Evolutionary conservation across 1,139 yeast genomes (phyloP).

Genomic region (Lodderomyces orthopsilosis): DNA sequence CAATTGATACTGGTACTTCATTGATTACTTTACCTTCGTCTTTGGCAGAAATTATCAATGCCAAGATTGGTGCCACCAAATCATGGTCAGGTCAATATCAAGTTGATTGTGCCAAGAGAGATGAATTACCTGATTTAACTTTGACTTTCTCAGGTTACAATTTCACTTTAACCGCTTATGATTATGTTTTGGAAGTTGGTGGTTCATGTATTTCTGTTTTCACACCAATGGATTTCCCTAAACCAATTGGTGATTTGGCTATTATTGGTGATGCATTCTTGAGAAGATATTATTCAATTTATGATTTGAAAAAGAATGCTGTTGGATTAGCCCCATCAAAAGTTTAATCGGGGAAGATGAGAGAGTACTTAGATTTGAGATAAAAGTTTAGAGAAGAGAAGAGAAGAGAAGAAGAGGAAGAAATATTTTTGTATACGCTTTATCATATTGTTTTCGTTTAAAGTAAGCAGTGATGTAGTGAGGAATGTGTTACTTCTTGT

Average conservation of each 20-base stretch:
- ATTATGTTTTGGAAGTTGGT: conserved; percentile 87
- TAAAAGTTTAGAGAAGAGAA: not conserved
- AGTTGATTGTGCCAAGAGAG: conserved; percentile 84
- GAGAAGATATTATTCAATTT: conserved; percentile 89
- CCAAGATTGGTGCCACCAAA: conserved; percentile 95
- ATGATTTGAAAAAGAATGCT: conserved; percentile 84
- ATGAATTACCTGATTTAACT: conserved; percentile 82
- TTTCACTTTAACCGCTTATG: conserved; percentile 83
- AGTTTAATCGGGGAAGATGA: conserved; percentile 3
- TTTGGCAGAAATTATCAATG: conserved; percentile 88
- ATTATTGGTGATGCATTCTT: conserved; percentile 96
- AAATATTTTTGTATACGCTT: not conserved
- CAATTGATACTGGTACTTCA: conserved; percentile 97
- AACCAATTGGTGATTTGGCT: conserved; percentile 93
- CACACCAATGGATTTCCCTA: conserved; percentile 97
- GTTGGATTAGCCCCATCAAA: conserved; percentile 75
- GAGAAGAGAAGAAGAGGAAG: not conserved
- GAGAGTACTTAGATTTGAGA: not conserved
- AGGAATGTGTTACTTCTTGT: no score
- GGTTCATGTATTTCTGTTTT: conserved; percentile 95
- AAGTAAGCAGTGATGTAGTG: no score
- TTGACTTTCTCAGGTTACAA: conserved; percentile 85
- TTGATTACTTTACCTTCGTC: conserved; percentile 92
- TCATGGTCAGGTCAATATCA: conserved; percentile 97
- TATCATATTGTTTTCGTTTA: not conserved